phyloP scores from a whole-genome alignment of 1,284 basidiomycete species.

The Coniferiporia weirii region DNA sequence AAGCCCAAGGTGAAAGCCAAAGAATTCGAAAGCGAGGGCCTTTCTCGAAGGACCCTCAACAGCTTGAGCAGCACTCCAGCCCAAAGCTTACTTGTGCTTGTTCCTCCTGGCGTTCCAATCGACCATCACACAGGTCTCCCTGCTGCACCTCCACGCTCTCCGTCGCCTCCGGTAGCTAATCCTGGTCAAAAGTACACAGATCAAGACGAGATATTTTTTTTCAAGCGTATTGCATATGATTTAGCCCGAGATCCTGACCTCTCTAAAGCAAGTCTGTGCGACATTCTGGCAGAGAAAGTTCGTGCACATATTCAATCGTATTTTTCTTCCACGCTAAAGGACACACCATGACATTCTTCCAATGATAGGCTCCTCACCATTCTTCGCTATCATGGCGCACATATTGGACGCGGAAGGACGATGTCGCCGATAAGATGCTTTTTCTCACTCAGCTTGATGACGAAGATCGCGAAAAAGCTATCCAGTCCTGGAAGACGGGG shows the following conservation, averaged over 20 bases:
- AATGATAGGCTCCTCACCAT: conserved; percentile 54
- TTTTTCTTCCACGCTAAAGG: conserved; percentile 13
- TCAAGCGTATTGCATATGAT: conserved; percentile 57
- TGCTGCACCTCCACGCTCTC: conserved; percentile 58
- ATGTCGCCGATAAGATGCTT: conserved; percentile 58
- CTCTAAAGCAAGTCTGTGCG: conserved; percentile 48
- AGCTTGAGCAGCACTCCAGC: conserved; percentile 14
- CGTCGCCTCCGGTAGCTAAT: conserved; percentile 45
- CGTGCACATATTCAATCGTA: background rate
- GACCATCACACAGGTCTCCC: conserved; percentile 33
- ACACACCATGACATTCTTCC: conserved; percentile 17
- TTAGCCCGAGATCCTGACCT: conserved; percentile 47
- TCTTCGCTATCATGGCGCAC: conserved; percentile 50
- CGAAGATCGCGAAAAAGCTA: conserved; percentile 7
- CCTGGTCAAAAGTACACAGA: conserved; percentile 53
- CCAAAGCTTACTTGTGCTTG: conserved; percentile 3
- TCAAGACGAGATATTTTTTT: conserved; percentile 58
- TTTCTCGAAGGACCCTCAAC: conserved; percentile 17
- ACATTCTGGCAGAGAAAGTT: conserved; percentile 51
- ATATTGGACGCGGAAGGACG: conserved; percentile 56
- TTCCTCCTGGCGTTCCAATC: conserved; percentile 15
- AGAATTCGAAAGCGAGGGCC: background rate
- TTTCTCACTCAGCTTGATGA: conserved; percentile 36
- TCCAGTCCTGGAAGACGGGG: conserved; percentile 12
- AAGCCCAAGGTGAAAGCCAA: background rate